phyloP scores from a whole-genome alignment of 1,284 basidiomycete species.

The Rhodotorula sp. region DNA sequence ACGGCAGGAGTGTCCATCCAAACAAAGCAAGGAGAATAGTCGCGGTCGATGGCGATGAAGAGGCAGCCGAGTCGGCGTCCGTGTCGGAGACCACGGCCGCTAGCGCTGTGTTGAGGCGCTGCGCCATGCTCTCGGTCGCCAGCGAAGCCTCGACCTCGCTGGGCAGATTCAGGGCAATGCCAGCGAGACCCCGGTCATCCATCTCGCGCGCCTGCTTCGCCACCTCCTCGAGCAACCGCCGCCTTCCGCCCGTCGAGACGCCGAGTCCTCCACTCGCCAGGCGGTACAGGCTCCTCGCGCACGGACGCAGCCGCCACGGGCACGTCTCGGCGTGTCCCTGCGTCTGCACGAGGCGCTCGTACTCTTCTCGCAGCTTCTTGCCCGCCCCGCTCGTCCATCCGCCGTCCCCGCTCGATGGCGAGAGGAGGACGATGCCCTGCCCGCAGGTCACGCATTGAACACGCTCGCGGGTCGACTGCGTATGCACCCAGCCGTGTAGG shows the following conservation, averaged over 20 bases:
- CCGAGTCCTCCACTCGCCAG: conserved; percentile 15
- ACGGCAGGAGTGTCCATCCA: conserved; percentile 17
- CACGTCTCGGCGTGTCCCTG: conserved; percentile 21
- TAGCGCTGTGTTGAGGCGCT: conserved; percentile 14
- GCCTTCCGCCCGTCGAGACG: conserved; percentile 13
- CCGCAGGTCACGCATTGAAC: conserved; percentile 29
- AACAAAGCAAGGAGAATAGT: conserved; percentile 19
- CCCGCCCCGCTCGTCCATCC: conserved; percentile 10
- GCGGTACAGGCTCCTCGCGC: conserved; percentile 17
- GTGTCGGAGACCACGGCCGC: neutral
- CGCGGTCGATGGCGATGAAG: neutral
- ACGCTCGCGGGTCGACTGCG: conserved; percentile 9
- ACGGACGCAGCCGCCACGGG: conserved; percentile 31
- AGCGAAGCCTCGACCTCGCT: neutral
- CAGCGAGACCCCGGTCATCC: neutral
- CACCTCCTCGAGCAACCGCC: conserved; percentile 20
- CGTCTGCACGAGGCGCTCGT: conserved; percentile 8
- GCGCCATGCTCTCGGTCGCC: neutral
- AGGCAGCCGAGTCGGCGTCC: neutral
- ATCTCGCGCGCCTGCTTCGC: conserved; percentile 6
- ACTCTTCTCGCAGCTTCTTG: conserved; percentile 4
- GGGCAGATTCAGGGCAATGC: conserved; percentile 4
- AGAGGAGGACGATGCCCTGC: conserved; percentile 21
- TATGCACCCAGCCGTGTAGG: conserved; percentile 27
- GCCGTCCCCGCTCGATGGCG: conserved; percentile 5